Conservation (phyloP, 2,329 filamentous ascomycete genomes). For the Fusarium pseudocircinatum region DNA sequence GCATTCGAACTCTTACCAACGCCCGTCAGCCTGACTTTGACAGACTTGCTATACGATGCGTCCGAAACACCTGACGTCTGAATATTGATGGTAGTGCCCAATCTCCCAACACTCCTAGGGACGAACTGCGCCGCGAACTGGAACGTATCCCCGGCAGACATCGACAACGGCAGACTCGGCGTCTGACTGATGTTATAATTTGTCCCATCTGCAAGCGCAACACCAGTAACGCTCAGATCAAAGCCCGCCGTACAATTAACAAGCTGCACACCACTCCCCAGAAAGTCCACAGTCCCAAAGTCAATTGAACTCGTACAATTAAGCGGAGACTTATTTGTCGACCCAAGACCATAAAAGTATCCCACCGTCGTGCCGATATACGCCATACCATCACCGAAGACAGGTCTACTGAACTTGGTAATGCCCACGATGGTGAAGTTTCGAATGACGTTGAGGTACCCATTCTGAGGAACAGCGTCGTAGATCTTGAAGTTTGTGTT, state of each 20-base stretch:
- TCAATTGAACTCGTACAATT: constrained; percentile 60
- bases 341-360: constrained; percentile 64
- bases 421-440: constrained; percentile 61
- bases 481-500: constrained; percentile 63
- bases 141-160: constrained; percentile 52
- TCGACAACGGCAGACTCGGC: constrained; percentile 44
- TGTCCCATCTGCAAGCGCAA: constrained; percentile 47
- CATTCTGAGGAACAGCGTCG: constrained; percentile 59
- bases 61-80: constrained; percentile 57
- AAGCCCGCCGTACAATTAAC: constrained; percentile 61
- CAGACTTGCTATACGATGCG: constrained; percentile 56
- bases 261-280: constrained; percentile 38
- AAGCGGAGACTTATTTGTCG: constrained; percentile 62
- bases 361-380: constrained; percentile 64
- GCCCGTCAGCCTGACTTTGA: constrained; percentile 59
- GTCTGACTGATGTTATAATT: constrained; percentile 51
- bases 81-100: constrained; percentile 59
- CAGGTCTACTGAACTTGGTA: constrained; percentile 66
- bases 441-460: constrained; percentile 58
- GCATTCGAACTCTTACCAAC: constrained; percentile 57
- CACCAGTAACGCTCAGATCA: constrained; percentile 52
- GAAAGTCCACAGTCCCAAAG: constrained; percentile 58
- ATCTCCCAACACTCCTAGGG: constrained; percentile 53
- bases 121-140: constrained; percentile 56
- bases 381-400: constrained; percentile 65